A percentile compares a stretch with the other conserved stretches of the same genome.
Evolutionary conservation across 495 filamentous ascomycete genomes (phyloP).

Genomic region (Trichocladium antarcticum): DNA sequence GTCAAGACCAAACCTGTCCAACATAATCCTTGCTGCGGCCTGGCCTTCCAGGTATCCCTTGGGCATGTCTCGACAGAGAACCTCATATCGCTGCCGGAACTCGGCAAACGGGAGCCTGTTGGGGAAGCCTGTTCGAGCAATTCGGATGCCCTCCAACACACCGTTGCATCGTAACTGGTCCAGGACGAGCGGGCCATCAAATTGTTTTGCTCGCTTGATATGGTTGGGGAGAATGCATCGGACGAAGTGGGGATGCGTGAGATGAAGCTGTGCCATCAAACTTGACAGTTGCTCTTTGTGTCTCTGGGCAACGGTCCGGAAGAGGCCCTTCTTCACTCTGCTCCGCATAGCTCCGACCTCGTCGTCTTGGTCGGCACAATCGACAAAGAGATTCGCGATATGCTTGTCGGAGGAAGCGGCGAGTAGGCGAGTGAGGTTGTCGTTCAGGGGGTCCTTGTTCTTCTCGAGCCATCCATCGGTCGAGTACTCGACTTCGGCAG

Average conservation of each 20-base stretch:
- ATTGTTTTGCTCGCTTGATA: conserved; percentile 91
- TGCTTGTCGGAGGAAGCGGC: conserved; percentile 73
- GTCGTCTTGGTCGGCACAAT: conserved; percentile 70
- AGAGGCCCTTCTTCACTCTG: conserved; percentile 93
- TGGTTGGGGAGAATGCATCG: conserved; percentile 98
- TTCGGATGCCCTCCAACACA: conserved; percentile 95
- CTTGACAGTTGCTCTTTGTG: conserved; percentile 96
- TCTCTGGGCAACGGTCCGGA: conserved; percentile 90
- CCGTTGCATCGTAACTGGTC: conserved; percentile 97
- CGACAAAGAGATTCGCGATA: conserved; percentile 72
- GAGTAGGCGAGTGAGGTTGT: conserved; percentile 84
- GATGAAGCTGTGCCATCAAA: conserved; percentile 90
- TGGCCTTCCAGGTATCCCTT: conserved; percentile 89
- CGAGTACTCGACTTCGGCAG: conserved; percentile 92
- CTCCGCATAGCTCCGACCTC: conserved; percentile 53
- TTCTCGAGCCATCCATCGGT: conserved; percentile 96
- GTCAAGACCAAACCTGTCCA: conserved; percentile 81
- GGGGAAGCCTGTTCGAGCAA: conserved; percentile 96
- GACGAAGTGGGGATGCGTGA: conserved; percentile 96
- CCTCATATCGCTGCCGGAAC: conserved; percentile 92
- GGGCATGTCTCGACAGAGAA: conserved; percentile 83
- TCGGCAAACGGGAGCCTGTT: conserved; percentile 87
- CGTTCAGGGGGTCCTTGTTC: conserved; percentile 97
- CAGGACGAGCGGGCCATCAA: conserved; percentile 77
- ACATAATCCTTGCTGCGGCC: conserved; percentile 69